Evolutionary conservation across 371 early-diverging fungal species (phyloP).

Genomic region (Mortierella sp.): DNA sequence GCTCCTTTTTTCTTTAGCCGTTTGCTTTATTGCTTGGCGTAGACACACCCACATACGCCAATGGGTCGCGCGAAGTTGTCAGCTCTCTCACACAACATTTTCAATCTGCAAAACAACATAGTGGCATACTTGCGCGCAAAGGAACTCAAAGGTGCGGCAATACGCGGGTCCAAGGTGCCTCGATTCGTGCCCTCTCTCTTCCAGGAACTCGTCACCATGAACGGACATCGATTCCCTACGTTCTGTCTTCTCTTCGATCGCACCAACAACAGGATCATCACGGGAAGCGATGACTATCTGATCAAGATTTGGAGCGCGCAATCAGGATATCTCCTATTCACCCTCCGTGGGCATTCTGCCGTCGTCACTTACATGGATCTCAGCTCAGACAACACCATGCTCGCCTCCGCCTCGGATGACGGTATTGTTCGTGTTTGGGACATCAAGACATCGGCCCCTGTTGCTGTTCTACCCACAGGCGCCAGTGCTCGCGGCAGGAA

Average conservation of each 20-base stretch:
- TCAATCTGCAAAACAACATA: not conserved
- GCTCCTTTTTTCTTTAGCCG: not conserved
- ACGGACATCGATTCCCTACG: conserved; percentile 83
- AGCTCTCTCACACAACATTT: not conserved
- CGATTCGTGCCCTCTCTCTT: conserved; percentile 48
- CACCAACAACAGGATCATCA: conserved; percentile 80
- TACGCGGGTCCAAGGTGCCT: conserved; percentile 17
- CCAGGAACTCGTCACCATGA: conserved; percentile 73
- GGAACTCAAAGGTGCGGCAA: conserved; percentile 50
- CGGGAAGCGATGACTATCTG: conserved; percentile 89
- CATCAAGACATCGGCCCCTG: conserved; percentile 80
- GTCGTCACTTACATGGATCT: conserved; percentile 87
- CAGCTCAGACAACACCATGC: conserved; percentile 84
- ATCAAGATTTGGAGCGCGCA: conserved; percentile 92
- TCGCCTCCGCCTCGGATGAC: conserved; percentile 90
- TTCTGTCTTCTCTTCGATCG: conserved; percentile 85
- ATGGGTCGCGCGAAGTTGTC: not conserved
- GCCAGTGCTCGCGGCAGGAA: conserved; percentile 62
- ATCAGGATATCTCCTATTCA: conserved; percentile 85
- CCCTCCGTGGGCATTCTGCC: conserved; percentile 86
- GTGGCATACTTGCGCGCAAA: conserved; percentile 43
- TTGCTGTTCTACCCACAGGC: conserved; percentile 67
- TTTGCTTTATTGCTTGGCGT: not conserved
- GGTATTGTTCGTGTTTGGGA: conserved; percentile 88
- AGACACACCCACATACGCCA: not conserved